phyloP scores from a whole-genome alignment of 768 basidiomycete genomes.

The Tremella mesenterica region DNA sequence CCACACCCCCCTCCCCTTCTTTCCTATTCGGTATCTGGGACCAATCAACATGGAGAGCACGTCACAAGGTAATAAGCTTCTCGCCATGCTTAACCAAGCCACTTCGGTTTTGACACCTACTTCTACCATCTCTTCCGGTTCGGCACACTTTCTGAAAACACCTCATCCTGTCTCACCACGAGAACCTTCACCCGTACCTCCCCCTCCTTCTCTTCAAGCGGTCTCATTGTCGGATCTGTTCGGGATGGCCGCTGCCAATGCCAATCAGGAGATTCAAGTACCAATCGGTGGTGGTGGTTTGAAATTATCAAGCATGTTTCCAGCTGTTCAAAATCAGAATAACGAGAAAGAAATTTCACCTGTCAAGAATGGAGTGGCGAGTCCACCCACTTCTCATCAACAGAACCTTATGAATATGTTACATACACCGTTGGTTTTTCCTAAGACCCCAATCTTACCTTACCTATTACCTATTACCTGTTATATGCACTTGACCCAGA shows the following conservation, averaged over 20 bases:
- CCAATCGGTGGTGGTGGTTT: too few relatives aligned
- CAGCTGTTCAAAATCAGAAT: too few relatives aligned
- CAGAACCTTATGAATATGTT: background rate
- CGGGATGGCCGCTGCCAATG: too few relatives aligned
- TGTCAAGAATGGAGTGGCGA: too few relatives aligned
- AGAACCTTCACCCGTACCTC: constrained; percentile 20
- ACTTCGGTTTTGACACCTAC: constrained; percentile 5
- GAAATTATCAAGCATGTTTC: too few relatives aligned
- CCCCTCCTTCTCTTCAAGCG: constrained; percentile 18
- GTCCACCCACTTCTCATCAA: background rate
- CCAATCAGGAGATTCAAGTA: too few relatives aligned
- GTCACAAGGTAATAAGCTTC: constrained; percentile 22
- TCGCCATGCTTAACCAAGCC: constrained; percentile 31
- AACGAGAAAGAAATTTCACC: too few relatives aligned
- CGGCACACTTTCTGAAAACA: background rate
- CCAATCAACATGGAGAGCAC: constrained; percentile 11
- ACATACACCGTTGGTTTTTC: background rate
- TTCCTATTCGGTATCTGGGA: background rate
- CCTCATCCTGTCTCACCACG: constrained; percentile 5
- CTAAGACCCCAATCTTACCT: too few relatives aligned
- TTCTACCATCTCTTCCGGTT: constrained; percentile 3
- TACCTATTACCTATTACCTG: too few relatives aligned
- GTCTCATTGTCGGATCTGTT: constrained; percentile 25
- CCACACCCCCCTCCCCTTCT: background rate
- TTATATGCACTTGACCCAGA: too few relatives aligned